Base-by-base conservation (phyloP, 2,329 filamentous ascomycete genomes). In the Plectosphaerella cucumerina region DNA sequence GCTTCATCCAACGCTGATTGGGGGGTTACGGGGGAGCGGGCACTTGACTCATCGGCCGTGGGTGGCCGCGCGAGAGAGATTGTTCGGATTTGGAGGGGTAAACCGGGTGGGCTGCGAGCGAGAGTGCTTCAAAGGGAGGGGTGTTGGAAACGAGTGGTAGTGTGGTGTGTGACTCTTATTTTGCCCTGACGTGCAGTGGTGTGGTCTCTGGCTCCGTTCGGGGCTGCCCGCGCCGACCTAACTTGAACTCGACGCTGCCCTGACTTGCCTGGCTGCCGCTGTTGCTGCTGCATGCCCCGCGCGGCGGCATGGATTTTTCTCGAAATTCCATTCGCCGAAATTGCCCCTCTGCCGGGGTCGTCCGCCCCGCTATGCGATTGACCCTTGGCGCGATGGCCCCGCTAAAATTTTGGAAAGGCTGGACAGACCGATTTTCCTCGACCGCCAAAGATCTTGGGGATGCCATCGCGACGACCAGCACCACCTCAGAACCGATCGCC, bases 401-500 rank as follows among this genome's bases (percentile, higher is more conserved):
- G 52, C 54, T 53, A 53, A 56, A 56, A 54, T 56, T 54, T 56
- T 50, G 50, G n/a, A 33, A 37, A 47, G 45, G 18, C 34, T 47
- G 34, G 33, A 22, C 26, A 31, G 26, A 31, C 26, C 26, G 26
- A 35, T 47, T 47, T 47, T 47, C 31, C 33, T 47, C 18, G 11
- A 12, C 15, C 22, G n/a, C 34, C 14, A 47, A 20, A 47, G 34
- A 39, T 12, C 21, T 45, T 47, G 26, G 18, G 18, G 18, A 23
- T 34, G 11, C 18, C 33, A 47, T 35, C 45, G n/a, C 34, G 45
- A 39, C 34, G n/a, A 18, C 17, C 35, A 14, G n/a, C 35, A 39
- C 12, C 17, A 39, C 11, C 35, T 15, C 17, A n/a, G 14, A 15
- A 39, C 26, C 26, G 26, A 31, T 31, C 12, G 26, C 4, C 26